Conservation (phyloP, 371 early-diverging fungal species). For the Mucor irregularis region DNA sequence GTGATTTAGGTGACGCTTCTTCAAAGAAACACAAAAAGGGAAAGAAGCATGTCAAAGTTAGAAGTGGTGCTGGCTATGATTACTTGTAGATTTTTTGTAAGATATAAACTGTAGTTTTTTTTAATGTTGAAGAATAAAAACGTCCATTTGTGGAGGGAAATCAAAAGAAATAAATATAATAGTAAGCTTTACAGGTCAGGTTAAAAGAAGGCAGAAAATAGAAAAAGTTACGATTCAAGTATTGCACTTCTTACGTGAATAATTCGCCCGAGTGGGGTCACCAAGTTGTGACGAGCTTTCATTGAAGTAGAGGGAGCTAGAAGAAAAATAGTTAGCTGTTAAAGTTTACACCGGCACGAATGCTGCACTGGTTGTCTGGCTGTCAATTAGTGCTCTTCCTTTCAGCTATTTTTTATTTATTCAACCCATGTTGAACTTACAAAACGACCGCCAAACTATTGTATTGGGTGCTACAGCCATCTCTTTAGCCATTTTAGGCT, state of each 20-base stretch:
- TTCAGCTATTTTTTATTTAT: constrained; percentile 1
- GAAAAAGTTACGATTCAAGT: no score
- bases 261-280: no score
- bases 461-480: constrained; percentile 12
- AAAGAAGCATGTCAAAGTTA: constrained; percentile 73
- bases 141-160: no score
- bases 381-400: not conserved
- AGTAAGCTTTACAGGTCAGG: no score
- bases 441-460: constrained; percentile 6
- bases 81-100: constrained; percentile 28
- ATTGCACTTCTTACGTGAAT: no score
- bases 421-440: constrained; percentile 3
- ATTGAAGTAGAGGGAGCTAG: no score
- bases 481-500: constrained; percentile 8
- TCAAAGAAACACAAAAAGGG: constrained; percentile 83
- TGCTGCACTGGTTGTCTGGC: constrained; percentile 1
- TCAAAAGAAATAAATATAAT: no score
- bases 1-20: constrained; percentile 25
- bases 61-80: constrained; percentile 65
- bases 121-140: no score
- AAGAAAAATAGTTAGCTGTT: no score
- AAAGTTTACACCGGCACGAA: no score
- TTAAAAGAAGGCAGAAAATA: no score
- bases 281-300: no score
- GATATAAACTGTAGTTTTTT: not conserved